A percentile compares a stretch with the other conserved stretches of the same genome.
Conservation (phyloP, 768 basidiomycete species). For the Ramaria sp. region DNA sequence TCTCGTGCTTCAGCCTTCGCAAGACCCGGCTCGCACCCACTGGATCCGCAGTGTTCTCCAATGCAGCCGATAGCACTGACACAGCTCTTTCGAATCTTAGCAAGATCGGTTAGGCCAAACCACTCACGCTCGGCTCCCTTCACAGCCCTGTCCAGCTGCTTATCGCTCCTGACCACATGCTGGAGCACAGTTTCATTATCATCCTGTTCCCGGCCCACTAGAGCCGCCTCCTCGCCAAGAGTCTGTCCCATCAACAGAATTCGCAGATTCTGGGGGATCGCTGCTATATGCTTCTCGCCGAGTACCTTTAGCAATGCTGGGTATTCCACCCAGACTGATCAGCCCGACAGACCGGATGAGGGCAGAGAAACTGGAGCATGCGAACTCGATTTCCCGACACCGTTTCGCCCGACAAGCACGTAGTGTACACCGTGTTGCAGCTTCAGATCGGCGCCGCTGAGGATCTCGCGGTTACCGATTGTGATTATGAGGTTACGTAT, state of each 20-base stretch:
- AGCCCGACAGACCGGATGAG: conserved; percentile 13
- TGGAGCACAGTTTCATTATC: conserved; percentile 24
- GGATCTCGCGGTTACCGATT: conserved; percentile 40
- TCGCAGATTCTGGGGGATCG: conserved; percentile 29
- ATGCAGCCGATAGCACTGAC: conserved; percentile 16
- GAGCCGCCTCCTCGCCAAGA: conserved; percentile 16
- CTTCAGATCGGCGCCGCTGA: conserved; percentile 41
- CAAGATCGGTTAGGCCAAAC: background rate
- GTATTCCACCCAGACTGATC: conserved; percentile 8
- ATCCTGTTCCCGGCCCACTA: background rate
- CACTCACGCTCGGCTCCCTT: conserved; percentile 15
- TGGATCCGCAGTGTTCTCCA: conserved; percentile 11
- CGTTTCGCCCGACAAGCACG: conserved; percentile 46
- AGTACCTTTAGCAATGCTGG: conserved; percentile 28
- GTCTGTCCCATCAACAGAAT: conserved; percentile 38
- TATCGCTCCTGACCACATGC: conserved; percentile 36
- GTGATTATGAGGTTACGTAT: conserved; percentile 6
- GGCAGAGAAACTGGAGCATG: conserved; percentile 18
- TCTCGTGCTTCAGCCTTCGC: conserved; percentile 2
- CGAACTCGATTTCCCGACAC: conserved; percentile 38
- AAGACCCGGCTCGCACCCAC: background rate
- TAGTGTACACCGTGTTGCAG: conserved; percentile 41
- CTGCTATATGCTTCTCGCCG: conserved; percentile 35
- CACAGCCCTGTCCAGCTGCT: conserved; percentile 23
- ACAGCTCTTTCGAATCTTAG: background rate